Conservation (phyloP, 176 grass and related monocot genomes). For the Bonia amplexicaulis region DNA sequence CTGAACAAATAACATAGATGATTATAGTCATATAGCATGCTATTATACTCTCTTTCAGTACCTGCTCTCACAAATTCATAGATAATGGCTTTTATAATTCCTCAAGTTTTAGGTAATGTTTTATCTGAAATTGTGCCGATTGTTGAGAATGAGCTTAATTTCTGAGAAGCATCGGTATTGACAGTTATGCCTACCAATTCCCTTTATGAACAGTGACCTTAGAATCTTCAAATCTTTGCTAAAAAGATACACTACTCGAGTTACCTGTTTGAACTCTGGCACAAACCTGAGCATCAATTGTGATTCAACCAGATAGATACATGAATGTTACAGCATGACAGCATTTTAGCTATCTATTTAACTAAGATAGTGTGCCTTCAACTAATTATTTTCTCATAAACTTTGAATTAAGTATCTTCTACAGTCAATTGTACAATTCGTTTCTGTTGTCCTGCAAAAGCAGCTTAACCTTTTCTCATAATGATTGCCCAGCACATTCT, state of each 20-base stretch:
- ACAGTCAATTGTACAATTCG: background rate
- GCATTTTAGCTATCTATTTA: background rate
- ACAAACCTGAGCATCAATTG: background rate
- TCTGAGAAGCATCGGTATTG: background rate
- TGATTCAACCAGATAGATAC: background rate
- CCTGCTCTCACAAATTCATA: background rate
- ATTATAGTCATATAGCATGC: background rate
- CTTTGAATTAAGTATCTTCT: slow-evolving; percentile 2
- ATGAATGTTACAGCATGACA: background rate
- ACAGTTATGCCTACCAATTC: background rate
- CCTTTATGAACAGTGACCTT: background rate
- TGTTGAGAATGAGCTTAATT: background rate
- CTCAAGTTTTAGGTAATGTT: background rate
- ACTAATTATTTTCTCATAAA: background rate
- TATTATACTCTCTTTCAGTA: background rate
- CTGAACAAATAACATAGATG: background rate
- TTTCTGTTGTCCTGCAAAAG: background rate
- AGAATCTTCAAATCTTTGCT: background rate
- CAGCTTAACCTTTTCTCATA: slow-evolving; percentile 7
- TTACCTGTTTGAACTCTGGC: background rate
- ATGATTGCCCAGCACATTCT: background rate
- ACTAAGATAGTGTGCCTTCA: background rate
- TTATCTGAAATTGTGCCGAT: background rate
- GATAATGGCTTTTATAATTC: background rate
- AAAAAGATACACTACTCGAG: background rate